Percentiles rank a stretch among this genome's conserved stretches.
Evolutionary conservation across 2,329 filamentous ascomycete species (phyloP).

Genomic region (Claviceps maximensis): DNA sequence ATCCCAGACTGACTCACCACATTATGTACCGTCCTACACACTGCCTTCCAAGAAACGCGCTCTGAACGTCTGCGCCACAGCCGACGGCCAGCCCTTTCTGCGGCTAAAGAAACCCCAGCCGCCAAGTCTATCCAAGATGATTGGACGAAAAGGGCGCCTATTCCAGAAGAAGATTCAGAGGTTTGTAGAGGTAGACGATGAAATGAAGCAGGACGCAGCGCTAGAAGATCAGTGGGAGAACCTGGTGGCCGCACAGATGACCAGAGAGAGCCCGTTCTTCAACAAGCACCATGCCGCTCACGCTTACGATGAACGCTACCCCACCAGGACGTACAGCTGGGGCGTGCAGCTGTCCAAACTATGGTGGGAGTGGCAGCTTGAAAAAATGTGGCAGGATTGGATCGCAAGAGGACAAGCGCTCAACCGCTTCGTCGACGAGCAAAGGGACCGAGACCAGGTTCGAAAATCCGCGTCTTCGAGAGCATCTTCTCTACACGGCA

Average conservation of each 20-base stretch:
- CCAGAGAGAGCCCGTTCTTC: not conserved
- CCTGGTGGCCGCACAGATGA: constrained; percentile 18
- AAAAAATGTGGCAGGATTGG: constrained; percentile 23
- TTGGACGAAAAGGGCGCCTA: constrained; percentile 36
- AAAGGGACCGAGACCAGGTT: constrained; percentile 13
- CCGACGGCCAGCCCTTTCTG: constrained; percentile 48
- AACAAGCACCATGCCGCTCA: not conserved
- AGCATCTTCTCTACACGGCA: not conserved
- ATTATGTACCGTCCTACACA: constrained; percentile 33
- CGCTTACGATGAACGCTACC: constrained; percentile 5
- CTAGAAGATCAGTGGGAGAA: constrained; percentile 38
- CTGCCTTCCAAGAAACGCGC: constrained; percentile 30
- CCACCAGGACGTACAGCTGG: constrained; percentile 15
- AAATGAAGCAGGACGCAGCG: constrained; percentile 15
- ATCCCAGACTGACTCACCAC: constrained; percentile 23
- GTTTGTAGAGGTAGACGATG: constrained; percentile 26
- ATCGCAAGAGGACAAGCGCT: constrained; percentile 28
- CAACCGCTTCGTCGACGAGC: constrained; percentile 25
- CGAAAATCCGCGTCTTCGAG: constrained; percentile 10
- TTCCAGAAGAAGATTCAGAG: constrained; percentile 28
- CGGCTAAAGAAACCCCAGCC: constrained; percentile 55
- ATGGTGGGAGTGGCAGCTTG: constrained; percentile 20
- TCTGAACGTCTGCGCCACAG: constrained; percentile 40
- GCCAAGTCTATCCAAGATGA: constrained; percentile 38
- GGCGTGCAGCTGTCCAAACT: constrained; percentile 17